Base-by-base conservation (phyloP, 805 yeast genomes). In the Hanseniaspora mollemarum region DNA sequence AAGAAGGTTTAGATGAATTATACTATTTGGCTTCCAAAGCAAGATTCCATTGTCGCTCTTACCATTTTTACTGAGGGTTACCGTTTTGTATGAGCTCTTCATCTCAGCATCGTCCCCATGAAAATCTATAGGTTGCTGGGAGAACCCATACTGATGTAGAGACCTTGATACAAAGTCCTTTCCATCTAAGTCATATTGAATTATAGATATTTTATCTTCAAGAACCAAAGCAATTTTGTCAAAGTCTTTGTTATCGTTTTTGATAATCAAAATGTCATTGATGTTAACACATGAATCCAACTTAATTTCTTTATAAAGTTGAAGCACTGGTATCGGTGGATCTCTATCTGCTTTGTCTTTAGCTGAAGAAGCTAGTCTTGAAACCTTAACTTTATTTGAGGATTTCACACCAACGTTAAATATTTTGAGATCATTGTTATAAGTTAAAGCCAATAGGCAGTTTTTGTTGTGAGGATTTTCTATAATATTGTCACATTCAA, bases 91-190 rank as follows among this genome's bases (percentile, higher is more conserved):
- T 7, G 59, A 58, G 3, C 36, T n/a, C n/a, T 31, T 41, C 21
- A 24, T 55, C 58, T 58, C 59, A 13, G 60, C 57, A 22, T 64
- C 57, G 21, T 65, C 65, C 49, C 72, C 77, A 43, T 72, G 67
- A 1, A 79, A 72, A 10, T 71, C 59, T 31, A 72, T 69, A 38
- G 73, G 73, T 46, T 87, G 69, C 24, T 77, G 76, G 40, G 77
- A 75, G 58, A 90, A 48, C 7, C 51, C 96, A 63, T 88, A 92
- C 62, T 76, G 87, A 66, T 92, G 98, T 46, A 92, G 68, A 46
- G 95, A 83, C 1, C 78, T 73, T 0, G 96, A 85, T 24, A 74
- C 69, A n/a, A 90, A 69, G 1, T 74, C 58, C 55, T 77, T 71
- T n/a, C 58, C 61, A 3, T 59, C 63, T 3, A 65, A 62, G 58